Evolutionary conservation across 345 rosid species (phyloP).

Genomic region (Rhizophora apiculata): DNA sequence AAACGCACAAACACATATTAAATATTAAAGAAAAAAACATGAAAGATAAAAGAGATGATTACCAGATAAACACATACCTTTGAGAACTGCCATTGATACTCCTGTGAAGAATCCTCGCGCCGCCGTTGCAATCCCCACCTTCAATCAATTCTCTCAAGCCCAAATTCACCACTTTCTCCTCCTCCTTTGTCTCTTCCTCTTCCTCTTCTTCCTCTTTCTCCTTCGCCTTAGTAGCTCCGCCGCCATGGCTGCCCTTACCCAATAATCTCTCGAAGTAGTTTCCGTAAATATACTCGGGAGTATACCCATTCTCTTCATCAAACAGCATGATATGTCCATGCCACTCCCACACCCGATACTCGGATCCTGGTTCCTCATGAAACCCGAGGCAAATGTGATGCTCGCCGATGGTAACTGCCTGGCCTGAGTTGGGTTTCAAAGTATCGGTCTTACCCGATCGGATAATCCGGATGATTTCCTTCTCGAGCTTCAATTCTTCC

Average conservation of each 20-base stretch:
- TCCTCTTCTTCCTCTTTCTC: conserved; percentile 34
- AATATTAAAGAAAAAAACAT: neutral
- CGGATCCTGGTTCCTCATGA: conserved; percentile 75
- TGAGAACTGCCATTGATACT: conserved; percentile 56
- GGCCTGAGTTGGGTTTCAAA: conserved; percentile 91
- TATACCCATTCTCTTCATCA: conserved; percentile 79
- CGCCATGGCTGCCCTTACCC: conserved; percentile 21
- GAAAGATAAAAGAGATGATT: neutral
- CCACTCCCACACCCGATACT: conserved; percentile 99
- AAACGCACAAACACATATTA: too few species aligned
- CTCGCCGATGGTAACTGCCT: conserved; percentile 81
- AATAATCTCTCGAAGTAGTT: conserved; percentile 92
- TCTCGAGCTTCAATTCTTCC: conserved; percentile 85
- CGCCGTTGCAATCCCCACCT: conserved; percentile 43
- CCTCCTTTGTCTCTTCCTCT: conserved; percentile 38
- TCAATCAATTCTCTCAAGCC: conserved; percentile 88
- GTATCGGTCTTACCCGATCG: conserved; percentile 64
- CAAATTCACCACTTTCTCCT: conserved; percentile 48
- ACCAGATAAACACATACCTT: conserved; percentile 36
- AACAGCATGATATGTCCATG: conserved; percentile 94
- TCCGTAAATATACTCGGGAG: conserved; percentile 93
- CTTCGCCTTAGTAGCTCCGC: conserved; percentile 16
- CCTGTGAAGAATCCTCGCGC: conserved; percentile 80
- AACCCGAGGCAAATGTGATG: conserved; percentile 89
- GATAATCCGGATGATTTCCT: conserved; percentile 67